phyloP scores from a whole-genome alignment of 345 rosid species.

The Cardamine chenopodiifolia region DNA sequence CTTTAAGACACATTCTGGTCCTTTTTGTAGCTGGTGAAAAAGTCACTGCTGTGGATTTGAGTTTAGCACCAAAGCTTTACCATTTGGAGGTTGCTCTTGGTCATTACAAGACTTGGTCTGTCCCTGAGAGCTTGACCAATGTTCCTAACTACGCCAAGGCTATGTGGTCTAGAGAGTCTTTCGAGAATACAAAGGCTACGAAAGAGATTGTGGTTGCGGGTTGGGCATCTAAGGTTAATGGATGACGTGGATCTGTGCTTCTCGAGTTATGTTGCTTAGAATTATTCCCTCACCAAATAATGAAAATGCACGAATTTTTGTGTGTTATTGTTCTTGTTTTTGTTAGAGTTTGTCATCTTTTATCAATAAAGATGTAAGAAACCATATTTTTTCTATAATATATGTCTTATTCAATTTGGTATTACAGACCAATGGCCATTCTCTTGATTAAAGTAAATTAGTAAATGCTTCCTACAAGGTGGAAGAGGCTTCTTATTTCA shows the following conservation, averaged over 20 bases:
- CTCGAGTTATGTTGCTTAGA: slow-evolving; percentile 7
- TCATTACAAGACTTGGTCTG: slow-evolving; percentile 84
- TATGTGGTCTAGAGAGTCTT: slow-evolving; percentile 63
- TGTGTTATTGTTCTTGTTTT: slow-evolving; percentile 8
- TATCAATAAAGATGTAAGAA: slow-evolving; percentile 13
- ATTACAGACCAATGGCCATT: slow-evolving; percentile 11
- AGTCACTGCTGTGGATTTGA: slow-evolving; percentile 69
- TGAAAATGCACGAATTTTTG: neutral
- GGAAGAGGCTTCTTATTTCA: neutral
- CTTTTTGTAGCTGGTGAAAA: slow-evolving; percentile 80
- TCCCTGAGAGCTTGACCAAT: slow-evolving; percentile 67
- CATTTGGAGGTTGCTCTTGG: slow-evolving; percentile 79
- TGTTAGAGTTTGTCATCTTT: neutral
- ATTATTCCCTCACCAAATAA: slow-evolving; percentile 12
- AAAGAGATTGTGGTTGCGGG: slow-evolving; percentile 38
- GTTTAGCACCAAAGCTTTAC: slow-evolving; percentile 87
- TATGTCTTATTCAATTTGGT: slow-evolving; percentile 15
- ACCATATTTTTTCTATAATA: neutral
- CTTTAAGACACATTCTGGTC: slow-evolving; percentile 73
- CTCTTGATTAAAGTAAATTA: slow-evolving; percentile 18
- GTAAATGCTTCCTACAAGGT: neutral
- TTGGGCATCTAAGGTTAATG: slow-evolving; percentile 37
- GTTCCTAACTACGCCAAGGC: slow-evolving; percentile 60
- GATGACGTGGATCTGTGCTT: slow-evolving; percentile 23
- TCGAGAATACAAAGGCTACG: slow-evolving; percentile 62